Base-by-base conservation (phyloP, 2,329 filamentous ascomycete genomes). In the Colletotrichum theobromicola region DNA sequence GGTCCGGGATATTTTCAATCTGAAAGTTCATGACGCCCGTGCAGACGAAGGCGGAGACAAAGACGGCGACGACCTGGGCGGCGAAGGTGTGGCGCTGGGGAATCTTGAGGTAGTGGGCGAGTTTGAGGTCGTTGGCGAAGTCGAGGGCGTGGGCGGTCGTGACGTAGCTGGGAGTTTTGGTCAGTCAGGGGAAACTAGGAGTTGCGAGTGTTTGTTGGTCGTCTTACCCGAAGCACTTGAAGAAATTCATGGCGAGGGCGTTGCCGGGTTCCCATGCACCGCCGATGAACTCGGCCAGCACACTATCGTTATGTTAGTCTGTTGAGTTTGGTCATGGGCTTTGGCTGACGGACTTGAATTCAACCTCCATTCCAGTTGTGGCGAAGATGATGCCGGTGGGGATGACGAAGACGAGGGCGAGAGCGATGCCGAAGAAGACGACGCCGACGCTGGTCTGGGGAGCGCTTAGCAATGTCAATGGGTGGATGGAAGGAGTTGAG, bases 101-200 rank as follows among this genome's bases (percentile, higher is more conserved):
- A 65, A 85, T 79, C 70, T 89, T 89, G 78, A 89, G 84, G 78
- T 89, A 88, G 70, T 84, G 83, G 4, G 82, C 83, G 28, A 84
- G 68, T 76, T 84, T 84, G 60, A 83, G 76, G 58, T 82, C 84
- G 58, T 76, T 81, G 67, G 76, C 81, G 64, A 86, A 85, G 64
- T 79, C 77, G 4, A 86, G 76, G 1, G 83, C 83, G 24, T 85
- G 83, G 2, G 80, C 79, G 15, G 80, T 81, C 1, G 83, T 81
- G 16, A 84, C 79, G 72, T 81, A 84, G 18, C 72, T 72, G 35
- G 4, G 9, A 7, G 21, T 3, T 1, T n/a, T 57, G 13, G 26
- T 74, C n/a, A 70, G 50, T 80, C 24, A 24, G 0, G 7, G 12
- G 7, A 12, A 12, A 2, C 15, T 15, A 15, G 21, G 9, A 18